Base-by-base conservation (phyloP, 2,329 filamentous ascomycete genomes). In the Furcasterigmium sp. region DNA sequence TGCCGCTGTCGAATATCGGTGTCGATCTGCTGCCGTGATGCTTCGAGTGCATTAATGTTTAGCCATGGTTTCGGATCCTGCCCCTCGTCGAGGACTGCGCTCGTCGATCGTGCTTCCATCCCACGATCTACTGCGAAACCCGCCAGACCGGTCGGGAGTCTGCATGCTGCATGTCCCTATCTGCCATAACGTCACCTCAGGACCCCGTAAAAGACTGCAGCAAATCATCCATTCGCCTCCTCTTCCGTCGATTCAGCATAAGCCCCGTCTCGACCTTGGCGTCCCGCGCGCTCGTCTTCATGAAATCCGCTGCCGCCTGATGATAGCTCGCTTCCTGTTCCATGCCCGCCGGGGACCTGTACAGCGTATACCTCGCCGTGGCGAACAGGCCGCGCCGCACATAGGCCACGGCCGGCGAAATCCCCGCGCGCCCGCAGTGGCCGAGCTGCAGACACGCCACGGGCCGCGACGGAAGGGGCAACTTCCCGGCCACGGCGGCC, bases 391-490 rank as follows among this genome's bases (percentile, higher is more conserved):
- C 62, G 4, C 57, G 53, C 21, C 58, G 56, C 11, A 66, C 56
- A 41, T 67, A 67, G 5, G 62, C 59, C 4, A 63, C 64, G 17
- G 53, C 57, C 8, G 52, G 53, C 4, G 54, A 46, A n/a, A 67
- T 63, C 11, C 62, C 60, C 13, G 59, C 56, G 10, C 58, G 56
- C 17, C 58, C 53, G 38, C 52, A 62, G 43, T 69, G 64, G 5
- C 66, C 66, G 8, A 69, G 44, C 29, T 60, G 63, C 23, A 69
- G 45, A 32, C 56, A 61, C 0, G 60, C 65, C 43, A 68, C 51
- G 4, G 65, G 65, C 38, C 59, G 60, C 5, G 63, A 63, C 10
- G 66, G 66, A 8, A 69, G 52, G 18, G 68, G 56, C 40, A 68
- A 61, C 3, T 62, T 56, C 1, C 61, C 65, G 2, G 53, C 58